phyloP scores from a whole-genome alignment of 768 basidiomycete species.

The Suillus luteus region DNA sequence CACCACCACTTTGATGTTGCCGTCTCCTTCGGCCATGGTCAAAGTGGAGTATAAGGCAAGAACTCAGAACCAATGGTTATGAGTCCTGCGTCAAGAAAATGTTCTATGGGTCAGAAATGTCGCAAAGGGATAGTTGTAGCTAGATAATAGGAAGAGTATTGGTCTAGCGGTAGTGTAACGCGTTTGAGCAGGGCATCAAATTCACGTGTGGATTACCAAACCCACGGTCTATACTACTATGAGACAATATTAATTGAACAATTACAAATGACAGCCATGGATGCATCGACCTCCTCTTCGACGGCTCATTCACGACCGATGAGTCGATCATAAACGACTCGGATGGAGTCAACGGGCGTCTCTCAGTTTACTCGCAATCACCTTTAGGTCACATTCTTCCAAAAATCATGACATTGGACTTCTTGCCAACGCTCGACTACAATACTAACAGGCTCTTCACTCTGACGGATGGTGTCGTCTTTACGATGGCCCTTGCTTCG shows the following conservation, averaged over 20 bases:
- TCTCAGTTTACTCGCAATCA: constrained; percentile 7
- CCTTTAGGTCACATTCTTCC: constrained; percentile 69
- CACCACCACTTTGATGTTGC: constrained; percentile 90
- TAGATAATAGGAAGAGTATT: constrained; percentile 11
- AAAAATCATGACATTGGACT: constrained; percentile 87
- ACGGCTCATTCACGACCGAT: constrained; percentile 88
- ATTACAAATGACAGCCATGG: neutral
- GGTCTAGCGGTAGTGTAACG: constrained; percentile 11
- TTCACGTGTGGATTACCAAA: constrained; percentile 2
- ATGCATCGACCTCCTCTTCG: constrained; percentile 63
- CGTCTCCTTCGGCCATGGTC: constrained; percentile 78
- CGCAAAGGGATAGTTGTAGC: constrained; percentile 15
- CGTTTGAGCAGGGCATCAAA: constrained; percentile 16
- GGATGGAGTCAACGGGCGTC: constrained; percentile 94
- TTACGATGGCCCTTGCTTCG: constrained; percentile 84
- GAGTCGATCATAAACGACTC: constrained; percentile 72
- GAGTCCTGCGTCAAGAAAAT: constrained; percentile 14
- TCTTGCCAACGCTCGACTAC: constrained; percentile 84
- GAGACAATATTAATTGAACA: neutral
- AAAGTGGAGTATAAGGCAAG: constrained; percentile 18
- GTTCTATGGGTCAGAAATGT: constrained; percentile 8
- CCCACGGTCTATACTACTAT: neutral
- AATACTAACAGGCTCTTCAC: constrained; percentile 84
- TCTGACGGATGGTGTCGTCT: constrained; percentile 61
- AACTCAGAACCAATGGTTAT: constrained; percentile 15